Conservation (phyloP, 768 basidiomycete species). For the Tremella yokohamensis region DNA sequence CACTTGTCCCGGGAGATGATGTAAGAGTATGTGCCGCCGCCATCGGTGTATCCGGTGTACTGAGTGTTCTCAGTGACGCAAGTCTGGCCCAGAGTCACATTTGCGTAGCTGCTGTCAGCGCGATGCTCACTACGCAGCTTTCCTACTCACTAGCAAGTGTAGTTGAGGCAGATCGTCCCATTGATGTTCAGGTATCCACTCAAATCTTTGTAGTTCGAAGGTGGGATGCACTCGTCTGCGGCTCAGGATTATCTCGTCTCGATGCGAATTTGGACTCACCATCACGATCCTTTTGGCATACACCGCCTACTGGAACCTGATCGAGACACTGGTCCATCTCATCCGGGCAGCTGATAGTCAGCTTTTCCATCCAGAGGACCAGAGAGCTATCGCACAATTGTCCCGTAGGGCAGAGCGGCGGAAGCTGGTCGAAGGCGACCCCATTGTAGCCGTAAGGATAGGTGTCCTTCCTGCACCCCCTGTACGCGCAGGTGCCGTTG, state of each 20-base stretch:
- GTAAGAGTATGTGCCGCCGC: constrained; percentile 63
- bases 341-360: constrained; percentile 62
- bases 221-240: constrained; percentile 71
- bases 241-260: not conserved
- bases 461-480: constrained; percentile 71
- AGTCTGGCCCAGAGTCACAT: constrained; percentile 62
- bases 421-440: constrained; percentile 53
- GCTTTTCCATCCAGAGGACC: not conserved
- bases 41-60: constrained; percentile 65
- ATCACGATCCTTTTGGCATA: constrained; percentile 82
- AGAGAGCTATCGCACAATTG: constrained; percentile 54
- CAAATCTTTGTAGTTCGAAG: constrained; percentile 61
- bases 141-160: constrained; percentile 65
- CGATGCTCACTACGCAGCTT: not conserved
- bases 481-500: constrained; percentile 59
- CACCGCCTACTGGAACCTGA: constrained; percentile 61
- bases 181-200: constrained; percentile 67
- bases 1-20: constrained; percentile 66
- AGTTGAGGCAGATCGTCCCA: constrained; percentile 78
- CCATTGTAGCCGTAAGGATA: constrained; percentile 49
- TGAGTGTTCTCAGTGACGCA: constrained; percentile 76
- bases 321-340: constrained; percentile 69
- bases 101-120: constrained; percentile 63
- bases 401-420: constrained; percentile 61
- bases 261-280: constrained; percentile 55